phyloP scores from a whole-genome alignment of 2,329 filamentous ascomycete species.

The Dichotomopilus funicola region DNA sequence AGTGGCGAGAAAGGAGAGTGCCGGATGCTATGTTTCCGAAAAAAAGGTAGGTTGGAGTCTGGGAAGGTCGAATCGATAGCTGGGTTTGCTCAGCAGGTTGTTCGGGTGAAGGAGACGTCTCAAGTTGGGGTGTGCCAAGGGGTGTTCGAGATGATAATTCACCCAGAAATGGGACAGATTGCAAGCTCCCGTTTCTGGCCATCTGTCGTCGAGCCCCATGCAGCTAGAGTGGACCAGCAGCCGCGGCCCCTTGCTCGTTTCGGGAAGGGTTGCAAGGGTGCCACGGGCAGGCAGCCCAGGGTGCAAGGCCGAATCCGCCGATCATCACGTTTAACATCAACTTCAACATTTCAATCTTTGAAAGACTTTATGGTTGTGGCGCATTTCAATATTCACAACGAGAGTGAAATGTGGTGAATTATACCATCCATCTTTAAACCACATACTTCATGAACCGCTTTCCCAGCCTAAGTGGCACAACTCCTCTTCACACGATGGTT shows the following conservation, averaged over 20 bases:
- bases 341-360: neutral
- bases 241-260: constrained; percentile 5
- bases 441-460: neutral
- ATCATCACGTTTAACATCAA: constrained; percentile 4
- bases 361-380: no score
- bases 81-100: no score
- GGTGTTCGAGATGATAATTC: neutral
- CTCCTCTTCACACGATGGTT: neutral
- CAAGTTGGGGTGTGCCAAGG: neutral
- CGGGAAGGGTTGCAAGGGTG: constrained; percentile 14
- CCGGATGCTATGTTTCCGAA: neutral
- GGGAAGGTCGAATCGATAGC: no score
- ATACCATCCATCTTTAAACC: no score
- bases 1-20: neutral
- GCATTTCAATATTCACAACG: no score
- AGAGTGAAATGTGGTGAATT: no score
- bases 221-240: constrained; percentile 11
- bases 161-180: constrained; percentile 24
- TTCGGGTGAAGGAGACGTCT: no score
- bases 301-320: neutral
- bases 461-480: neutral
- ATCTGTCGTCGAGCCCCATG: constrained; percentile 21
- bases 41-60: no score
- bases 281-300: constrained; percentile 2
- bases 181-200: constrained; percentile 22